phyloP scores from a whole-genome alignment of 2,329 filamentous ascomycete species.

The Curvularia sp. region DNA sequence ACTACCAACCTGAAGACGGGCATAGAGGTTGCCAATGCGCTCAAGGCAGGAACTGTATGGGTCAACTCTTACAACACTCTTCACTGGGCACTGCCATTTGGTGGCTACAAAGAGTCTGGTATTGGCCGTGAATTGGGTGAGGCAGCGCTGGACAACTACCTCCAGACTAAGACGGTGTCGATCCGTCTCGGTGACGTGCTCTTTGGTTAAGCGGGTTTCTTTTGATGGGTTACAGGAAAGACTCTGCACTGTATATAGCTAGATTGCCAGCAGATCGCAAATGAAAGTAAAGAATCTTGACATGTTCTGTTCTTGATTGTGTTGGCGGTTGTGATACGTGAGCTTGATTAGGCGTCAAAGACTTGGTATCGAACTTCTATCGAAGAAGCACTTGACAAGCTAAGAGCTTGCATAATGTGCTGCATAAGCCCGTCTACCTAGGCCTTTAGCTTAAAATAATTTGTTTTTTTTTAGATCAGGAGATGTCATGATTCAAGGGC shows the following conservation, averaged over 20 bases:
- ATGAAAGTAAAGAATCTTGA: constrained; percentile 22
- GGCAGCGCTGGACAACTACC: constrained; percentile 59
- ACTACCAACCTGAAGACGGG: constrained; percentile 81
- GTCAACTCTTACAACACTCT: constrained; percentile 77
- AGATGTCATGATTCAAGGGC: constrained; percentile 1
- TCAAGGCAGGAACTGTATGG: constrained; percentile 74
- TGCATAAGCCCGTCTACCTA: neutral
- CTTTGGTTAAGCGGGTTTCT: constrained; percentile 52
- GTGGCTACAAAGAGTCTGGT: constrained; percentile 60
- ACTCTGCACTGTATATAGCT: constrained; percentile 23
- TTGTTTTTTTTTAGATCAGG: neutral
- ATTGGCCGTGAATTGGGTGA: constrained; percentile 60
- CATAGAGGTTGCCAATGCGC: constrained; percentile 73
- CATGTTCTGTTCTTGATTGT: neutral
- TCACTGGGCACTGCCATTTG: constrained; percentile 68
- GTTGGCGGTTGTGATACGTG: neutral
- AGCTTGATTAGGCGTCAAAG: neutral
- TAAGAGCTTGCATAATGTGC: too few relatives aligned
- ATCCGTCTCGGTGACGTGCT: constrained; percentile 60
- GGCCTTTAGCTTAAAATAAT: neutral
- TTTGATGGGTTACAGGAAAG: neutral
- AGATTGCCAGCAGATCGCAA: constrained; percentile 10
- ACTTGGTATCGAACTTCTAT: neutral
- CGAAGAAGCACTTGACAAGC: neutral
- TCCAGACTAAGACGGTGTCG: constrained; percentile 54